Percentiles rank a stretch among this genome's conserved stretches.
phyloP scores from a whole-genome alignment of 2,329 filamentous ascomycete species.

The Epichloe uncinata region DNA sequence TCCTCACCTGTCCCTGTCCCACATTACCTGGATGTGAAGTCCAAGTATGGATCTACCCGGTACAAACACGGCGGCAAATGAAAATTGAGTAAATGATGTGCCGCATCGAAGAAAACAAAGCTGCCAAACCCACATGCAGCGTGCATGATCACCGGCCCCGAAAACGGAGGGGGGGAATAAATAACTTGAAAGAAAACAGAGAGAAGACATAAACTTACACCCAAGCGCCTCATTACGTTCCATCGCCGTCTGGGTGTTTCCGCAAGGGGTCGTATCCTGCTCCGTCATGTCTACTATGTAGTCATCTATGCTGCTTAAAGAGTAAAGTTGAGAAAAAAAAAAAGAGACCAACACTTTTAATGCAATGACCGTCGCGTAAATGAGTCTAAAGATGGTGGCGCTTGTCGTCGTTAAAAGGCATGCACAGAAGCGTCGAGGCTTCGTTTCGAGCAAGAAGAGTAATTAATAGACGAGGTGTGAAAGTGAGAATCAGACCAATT shows the following conservation, averaged over 20 bases:
- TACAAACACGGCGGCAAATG: background rate
- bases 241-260: background rate
- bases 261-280: constrained; percentile 7
- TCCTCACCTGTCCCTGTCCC: background rate
- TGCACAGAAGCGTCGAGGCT: background rate
- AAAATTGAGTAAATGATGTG: background rate
- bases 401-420: background rate
- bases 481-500: no score
- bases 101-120: background rate
- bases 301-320: constrained; percentile 3
- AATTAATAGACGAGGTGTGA: no score
- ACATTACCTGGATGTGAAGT: background rate
- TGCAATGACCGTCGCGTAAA: constrained; percentile 3
- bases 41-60: background rate
- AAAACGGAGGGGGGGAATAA: background rate
- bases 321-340: background rate
- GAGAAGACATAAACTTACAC: constrained; percentile 6
- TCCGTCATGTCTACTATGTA: constrained; percentile 3
- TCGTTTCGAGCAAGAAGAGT: background rate
- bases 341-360: background rate
- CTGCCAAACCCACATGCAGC: background rate
- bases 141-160: background rate
- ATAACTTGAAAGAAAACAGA: constrained; percentile 1
- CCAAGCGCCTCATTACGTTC: constrained; percentile 6
- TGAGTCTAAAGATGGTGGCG: background rate